Conservation (phyloP, 768 basidiomycete genomes). For the Termitomyces sp. region DNA sequence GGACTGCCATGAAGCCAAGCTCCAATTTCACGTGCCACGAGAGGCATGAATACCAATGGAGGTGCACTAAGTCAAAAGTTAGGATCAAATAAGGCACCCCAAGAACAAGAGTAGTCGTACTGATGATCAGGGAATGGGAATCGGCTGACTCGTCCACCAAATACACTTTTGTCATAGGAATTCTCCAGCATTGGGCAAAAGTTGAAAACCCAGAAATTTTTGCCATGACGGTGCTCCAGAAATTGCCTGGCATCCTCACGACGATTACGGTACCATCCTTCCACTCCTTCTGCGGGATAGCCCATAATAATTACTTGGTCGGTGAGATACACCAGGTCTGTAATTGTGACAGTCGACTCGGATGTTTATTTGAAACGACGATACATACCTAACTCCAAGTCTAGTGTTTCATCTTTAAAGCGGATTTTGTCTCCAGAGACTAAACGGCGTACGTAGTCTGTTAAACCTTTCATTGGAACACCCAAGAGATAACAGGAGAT, state of each 20-base stretch:
- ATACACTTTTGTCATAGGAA: conserved; percentile 63
- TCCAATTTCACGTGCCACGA: conserved; percentile 69
- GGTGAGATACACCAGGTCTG: conserved; percentile 65
- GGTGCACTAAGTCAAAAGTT: conserved; percentile 27
- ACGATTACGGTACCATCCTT: conserved; percentile 75
- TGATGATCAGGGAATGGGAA: conserved; percentile 93
- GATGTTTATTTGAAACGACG: not conserved
- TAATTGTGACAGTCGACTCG: not conserved
- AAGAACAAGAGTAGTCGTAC: conserved; percentile 35
- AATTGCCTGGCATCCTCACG: conserved; percentile 73
- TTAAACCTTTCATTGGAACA: conserved; percentile 30
- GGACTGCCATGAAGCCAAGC: conserved; percentile 62
- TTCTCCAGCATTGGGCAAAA: conserved; percentile 82
- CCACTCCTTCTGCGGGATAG: conserved; percentile 76
- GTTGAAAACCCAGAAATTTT: conserved; percentile 87
- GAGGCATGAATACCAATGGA: conserved; percentile 66
- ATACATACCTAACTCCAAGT: conserved; percentile 59
- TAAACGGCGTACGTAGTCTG: conserved; percentile 61
- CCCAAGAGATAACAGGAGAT: not conserved
- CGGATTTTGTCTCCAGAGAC: conserved; percentile 83
- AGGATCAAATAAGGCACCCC: not conserved
- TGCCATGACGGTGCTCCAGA: conserved; percentile 64
- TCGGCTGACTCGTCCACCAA: conserved; percentile 70
- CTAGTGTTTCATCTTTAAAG: conserved; percentile 60
- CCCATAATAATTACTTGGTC: conserved; percentile 77